A percentile compares a stretch with the other conserved stretches of the same genome.
phyloP scores from a whole-genome alignment of 805 yeast species.

The Starmerella etchellsii region DNA sequence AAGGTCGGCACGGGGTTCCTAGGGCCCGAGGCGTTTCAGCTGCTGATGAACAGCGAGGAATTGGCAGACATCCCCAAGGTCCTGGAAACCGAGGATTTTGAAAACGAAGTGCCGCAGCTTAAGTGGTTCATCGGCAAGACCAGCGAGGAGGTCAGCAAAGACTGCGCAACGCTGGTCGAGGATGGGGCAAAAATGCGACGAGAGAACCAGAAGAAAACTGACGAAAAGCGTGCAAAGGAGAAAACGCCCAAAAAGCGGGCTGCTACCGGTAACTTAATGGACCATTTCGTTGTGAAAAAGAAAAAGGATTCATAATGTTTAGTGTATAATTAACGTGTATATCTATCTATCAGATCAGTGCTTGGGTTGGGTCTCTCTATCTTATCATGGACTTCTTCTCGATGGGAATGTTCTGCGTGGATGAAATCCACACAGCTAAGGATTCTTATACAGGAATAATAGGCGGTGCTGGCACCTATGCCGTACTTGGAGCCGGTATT shows the following conservation, averaged over 20 bases:
- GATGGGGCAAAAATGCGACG: slow-evolving; percentile 58
- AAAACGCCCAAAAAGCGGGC: not conserved
- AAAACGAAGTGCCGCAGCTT: slow-evolving; percentile 59
- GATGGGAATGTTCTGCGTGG: slow-evolving; percentile 82
- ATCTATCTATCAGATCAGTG: too few species aligned
- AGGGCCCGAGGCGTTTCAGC: slow-evolving; percentile 73
- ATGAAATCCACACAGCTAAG: slow-evolving; percentile 55
- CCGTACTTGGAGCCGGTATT: slow-evolving; percentile 56
- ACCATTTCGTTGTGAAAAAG: slow-evolving; percentile 3
- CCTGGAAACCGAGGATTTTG: slow-evolving; percentile 53
- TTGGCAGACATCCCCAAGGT: slow-evolving; percentile 62
- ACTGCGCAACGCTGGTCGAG: slow-evolving; percentile 37
- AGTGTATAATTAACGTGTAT: too few species aligned
- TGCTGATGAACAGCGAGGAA: slow-evolving; percentile 55
- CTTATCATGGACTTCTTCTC: slow-evolving; percentile 39
- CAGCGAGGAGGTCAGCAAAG: slow-evolving; percentile 40
- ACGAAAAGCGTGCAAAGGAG: slow-evolving; percentile 36
- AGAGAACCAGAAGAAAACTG: slow-evolving; percentile 54
- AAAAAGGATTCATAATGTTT: not conserved
- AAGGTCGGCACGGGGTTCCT: slow-evolving; percentile 78
- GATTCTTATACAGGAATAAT: slow-evolving; percentile 37
- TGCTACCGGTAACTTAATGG: not conserved
- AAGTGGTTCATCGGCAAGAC: slow-evolving; percentile 63
- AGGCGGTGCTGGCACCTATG: slow-evolving; percentile 88
- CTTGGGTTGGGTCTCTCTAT: too few species aligned